phyloP scores from a whole-genome alignment of 2,329 filamentous ascomycete genomes.

The Diaporthe citri region DNA sequence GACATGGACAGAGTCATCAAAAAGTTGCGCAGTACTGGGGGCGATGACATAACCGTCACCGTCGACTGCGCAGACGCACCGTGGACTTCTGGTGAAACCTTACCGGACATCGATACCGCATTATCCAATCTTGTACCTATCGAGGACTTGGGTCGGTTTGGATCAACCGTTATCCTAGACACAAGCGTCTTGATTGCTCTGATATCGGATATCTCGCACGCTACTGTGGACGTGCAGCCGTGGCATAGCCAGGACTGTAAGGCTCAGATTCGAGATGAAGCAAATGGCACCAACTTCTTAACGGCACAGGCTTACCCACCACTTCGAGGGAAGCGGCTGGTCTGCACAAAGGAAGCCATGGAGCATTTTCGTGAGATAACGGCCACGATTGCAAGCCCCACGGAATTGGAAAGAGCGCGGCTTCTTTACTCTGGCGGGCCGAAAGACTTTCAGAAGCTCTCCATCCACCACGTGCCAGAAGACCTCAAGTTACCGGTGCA shows the following conservation, averaged over 20 bases:
- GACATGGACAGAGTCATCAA: constrained; percentile 46
- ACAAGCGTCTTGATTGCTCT: constrained; percentile 80
- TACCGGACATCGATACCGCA: constrained; percentile 41
- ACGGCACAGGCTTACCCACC: constrained; percentile 71
- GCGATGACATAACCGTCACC: constrained; percentile 42
- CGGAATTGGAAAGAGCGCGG: constrained; percentile 70
- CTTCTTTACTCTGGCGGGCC: constrained; percentile 62
- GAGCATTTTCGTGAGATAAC: constrained; percentile 77
- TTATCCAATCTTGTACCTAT: constrained; percentile 42
- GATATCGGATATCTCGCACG: constrained; percentile 79
- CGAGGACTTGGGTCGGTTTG: constrained; percentile 44
- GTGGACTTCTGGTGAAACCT: constrained; percentile 42
- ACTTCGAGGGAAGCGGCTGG: constrained; percentile 66
- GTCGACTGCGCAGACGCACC: constrained; percentile 46
- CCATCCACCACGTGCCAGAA: constrained; percentile 29
- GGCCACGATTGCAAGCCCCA: constrained; percentile 70
- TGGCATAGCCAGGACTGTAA: constrained; percentile 69
- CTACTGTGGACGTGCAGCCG: constrained; percentile 50
- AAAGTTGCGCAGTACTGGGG: constrained; percentile 43
- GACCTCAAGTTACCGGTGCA: constrained; percentile 37
- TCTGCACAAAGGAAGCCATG: constrained; percentile 76
- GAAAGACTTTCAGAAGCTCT: constrained; percentile 30
- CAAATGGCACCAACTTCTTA: constrained; percentile 68
- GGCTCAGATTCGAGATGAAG: constrained; percentile 74
- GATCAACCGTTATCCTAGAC: constrained; percentile 68